Evolutionary conservation across 495 filamentous ascomycete species (phyloP).

Genomic region (Aspergillus taichungensis): DNA sequence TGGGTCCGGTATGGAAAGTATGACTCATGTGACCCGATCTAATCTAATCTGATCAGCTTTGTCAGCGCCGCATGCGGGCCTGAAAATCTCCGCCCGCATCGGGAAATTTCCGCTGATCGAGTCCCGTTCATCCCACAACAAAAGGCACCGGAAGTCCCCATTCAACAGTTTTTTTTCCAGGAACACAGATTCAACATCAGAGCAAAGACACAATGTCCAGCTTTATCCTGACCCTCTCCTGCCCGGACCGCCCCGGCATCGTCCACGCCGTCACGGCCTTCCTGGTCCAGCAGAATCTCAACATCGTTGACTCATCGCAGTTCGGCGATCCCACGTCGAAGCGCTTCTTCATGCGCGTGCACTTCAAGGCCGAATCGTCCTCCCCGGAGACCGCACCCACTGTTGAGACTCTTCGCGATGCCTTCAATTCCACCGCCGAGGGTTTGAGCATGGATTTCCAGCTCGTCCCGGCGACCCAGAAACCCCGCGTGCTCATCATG

Average conservation of each 20-base stretch:
- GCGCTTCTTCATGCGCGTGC: constrained; percentile 72
- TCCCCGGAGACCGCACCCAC: constrained; percentile 24
- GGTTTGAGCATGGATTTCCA: constrained; percentile 54
- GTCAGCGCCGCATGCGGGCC: too few species aligned
- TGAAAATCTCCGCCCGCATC: too few species aligned
- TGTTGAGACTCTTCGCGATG: constrained; percentile 31
- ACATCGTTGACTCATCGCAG: constrained; percentile 67
- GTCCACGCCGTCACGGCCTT: constrained; percentile 68
- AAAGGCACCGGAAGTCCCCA: too few species aligned
- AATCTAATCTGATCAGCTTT: too few species aligned
- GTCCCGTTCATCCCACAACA: too few species aligned
- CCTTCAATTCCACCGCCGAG: constrained; percentile 46
- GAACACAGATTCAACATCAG: constrained; percentile 25
- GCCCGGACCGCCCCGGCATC: constrained; percentile 66
- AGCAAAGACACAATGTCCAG: constrained; percentile 32
- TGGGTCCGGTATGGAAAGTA: too few species aligned
- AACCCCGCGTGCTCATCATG: constrained; percentile 68
- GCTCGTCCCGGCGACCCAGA: constrained; percentile 50
- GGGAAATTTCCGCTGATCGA: too few species aligned
- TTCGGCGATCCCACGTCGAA: constrained; percentile 57
- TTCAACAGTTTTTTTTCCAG: too few species aligned
- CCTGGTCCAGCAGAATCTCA: constrained; percentile 55
- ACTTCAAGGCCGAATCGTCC: constrained; percentile 45
- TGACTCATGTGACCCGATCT: too few species aligned
- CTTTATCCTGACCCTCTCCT: constrained; percentile 67